Evolutionary conservation across 176 grass and related monocot species (phyloP), one percentile per base, ranked within the genome.

Genomic region (Miscanthus lutarioriparius): DNA sequence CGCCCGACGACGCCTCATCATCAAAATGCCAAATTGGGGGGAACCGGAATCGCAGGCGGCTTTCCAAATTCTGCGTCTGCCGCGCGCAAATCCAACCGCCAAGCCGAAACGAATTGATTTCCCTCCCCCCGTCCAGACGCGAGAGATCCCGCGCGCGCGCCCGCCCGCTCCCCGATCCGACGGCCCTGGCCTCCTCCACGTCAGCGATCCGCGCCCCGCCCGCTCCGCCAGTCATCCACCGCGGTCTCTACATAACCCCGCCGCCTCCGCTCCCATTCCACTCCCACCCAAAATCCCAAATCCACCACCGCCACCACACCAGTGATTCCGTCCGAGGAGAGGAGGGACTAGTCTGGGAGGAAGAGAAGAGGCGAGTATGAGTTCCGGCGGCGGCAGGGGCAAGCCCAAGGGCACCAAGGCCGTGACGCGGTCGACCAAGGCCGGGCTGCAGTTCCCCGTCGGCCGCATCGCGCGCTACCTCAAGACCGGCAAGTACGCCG

Each of bases 401-500:
- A 91, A 44, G 86, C 30, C 86, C 4, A 88, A 88, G 90, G 82
- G 64, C 2, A 27, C 86, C 67, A 91, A 91, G 86, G 1, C 79
- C 9, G 74, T 83, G 47, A 64, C 90, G 72, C 78, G 90, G 83
- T 91, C 90, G 3, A 44, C 86, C 59, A 95, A 95, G 80, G 93
- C 93, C 12, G 93, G 93, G 0, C 88, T 95, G 19, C 90, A 92
- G 93, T 95, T 95, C 72, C 93, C 93, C 86, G 90, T 95, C 38
- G 93, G 90, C 71, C 90, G 90, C 64, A 86, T 95, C 28, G 93
- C 85, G 14, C 77, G 93, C 58, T 92, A 84, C 83, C 93, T 95
- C 75, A 95, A 95, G 83, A 64, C 81, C n/a, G 90, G 93, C 67
- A 95, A 95, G 86, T 95, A 95, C 82, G 88, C 93, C n/a, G 72